Conservation (phyloP, 176 grass and related monocot genomes). For the Coix lacrymajobi region DNA sequence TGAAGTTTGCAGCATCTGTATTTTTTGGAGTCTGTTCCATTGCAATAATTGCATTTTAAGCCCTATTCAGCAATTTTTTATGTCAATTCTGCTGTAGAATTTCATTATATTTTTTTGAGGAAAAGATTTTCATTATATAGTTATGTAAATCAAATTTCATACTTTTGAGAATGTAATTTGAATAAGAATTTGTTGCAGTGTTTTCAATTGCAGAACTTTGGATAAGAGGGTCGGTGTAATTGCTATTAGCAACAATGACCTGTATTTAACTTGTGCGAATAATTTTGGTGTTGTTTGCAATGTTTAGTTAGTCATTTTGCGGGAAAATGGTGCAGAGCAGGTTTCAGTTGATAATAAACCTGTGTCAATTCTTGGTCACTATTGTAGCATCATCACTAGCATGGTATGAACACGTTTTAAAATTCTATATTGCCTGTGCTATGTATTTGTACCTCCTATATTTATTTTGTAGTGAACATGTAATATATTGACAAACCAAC, state of each 20-base stretch:
- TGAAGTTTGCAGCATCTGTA: neutral
- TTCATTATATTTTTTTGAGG: no score
- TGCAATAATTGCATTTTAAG: neutral
- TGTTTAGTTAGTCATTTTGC: conserved; percentile 45
- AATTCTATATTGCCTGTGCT: neutral
- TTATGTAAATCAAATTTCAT: neutral
- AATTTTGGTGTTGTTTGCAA: conserved; percentile 64
- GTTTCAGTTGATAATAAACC: conserved; percentile 44
- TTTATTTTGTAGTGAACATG: neutral
- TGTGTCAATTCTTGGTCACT: conserved; percentile 66
- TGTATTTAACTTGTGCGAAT: conserved; percentile 65
- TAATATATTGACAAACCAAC: neutral
- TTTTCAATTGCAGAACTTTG: conserved; percentile 45
- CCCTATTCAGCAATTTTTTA: neutral
- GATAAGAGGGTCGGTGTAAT: conserved; percentile 83
- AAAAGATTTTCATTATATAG: no score
- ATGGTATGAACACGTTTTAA: conserved; percentile 45
- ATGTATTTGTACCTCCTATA: neutral
- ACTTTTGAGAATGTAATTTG: neutral
- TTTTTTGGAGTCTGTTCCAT: neutral
- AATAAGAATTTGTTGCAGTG: conserved; percentile 15
- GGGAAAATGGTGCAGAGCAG: conserved; percentile 26
- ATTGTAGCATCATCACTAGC: conserved; percentile 90
- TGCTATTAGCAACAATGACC: conserved; percentile 53
- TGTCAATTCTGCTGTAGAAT: no score